Conservation (phyloP, 148 eudicot genomes). For the Nepenthes mirabilis region DNA sequence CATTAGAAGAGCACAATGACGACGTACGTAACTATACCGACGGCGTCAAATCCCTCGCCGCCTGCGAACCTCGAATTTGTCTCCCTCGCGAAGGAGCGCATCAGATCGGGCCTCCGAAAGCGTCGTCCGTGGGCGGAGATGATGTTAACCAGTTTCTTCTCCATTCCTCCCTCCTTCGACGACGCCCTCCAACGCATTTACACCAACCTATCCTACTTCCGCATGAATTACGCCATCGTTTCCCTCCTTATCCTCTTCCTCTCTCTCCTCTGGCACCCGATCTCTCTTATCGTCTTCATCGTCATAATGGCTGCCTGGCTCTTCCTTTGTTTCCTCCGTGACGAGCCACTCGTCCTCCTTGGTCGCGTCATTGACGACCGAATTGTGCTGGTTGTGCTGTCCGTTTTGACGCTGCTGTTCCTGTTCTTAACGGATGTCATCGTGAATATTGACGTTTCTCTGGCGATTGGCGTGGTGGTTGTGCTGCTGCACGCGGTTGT, state of each 20-base stretch:
- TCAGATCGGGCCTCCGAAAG: constrained; percentile 19
- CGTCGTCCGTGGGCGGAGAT: constrained; percentile 43
- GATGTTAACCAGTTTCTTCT: constrained; percentile 13
- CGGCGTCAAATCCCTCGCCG: constrained; percentile 11
- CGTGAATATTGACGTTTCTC: constrained; percentile 16
- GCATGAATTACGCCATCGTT: constrained; percentile 35
- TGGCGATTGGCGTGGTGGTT: constrained; percentile 24
- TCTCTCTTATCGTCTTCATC: constrained; percentile 42
- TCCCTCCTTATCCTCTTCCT: constrained; percentile 27
- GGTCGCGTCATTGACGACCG: constrained; percentile 21
- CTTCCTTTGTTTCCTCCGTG: constrained; percentile 47
- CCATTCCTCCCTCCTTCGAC: constrained; percentile 21
- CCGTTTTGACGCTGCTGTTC: constrained; percentile 25
- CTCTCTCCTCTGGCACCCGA: constrained; percentile 39
- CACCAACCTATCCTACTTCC: constrained; percentile 35
- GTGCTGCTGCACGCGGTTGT: constrained; percentile 32
- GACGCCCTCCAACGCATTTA: constrained; percentile 22
- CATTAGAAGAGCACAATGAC: constrained; percentile 15
- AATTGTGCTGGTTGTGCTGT: constrained; percentile 23
- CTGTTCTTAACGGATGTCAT: constrained; percentile 29
- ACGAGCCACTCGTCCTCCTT: constrained; percentile 29
- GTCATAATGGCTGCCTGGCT: constrained; percentile 36
- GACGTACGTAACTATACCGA: constrained; percentile 52
- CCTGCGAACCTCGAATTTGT: constrained; percentile 14
- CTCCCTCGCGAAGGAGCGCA: constrained; percentile 20